phyloP scores from a whole-genome alignment of 2,329 filamentous ascomycete genomes.

The Aschersonia sp. region DNA sequence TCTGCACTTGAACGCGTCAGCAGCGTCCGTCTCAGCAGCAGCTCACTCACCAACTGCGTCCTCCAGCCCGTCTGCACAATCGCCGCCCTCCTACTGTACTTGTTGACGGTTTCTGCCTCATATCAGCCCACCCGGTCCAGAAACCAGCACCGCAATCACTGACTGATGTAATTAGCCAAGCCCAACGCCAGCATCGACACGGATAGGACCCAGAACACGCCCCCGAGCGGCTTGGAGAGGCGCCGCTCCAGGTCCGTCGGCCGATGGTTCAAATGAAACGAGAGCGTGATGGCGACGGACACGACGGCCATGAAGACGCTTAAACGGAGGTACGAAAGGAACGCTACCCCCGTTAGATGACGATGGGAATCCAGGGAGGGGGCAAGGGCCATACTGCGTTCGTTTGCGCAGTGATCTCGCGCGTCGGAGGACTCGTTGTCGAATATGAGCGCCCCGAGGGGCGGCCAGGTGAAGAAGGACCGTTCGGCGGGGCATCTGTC shows the following conservation, averaged over 20 bases:
- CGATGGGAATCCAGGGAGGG: background rate
- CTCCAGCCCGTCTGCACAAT: slow-evolving; percentile 90
- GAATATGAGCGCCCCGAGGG: slow-evolving; percentile 55
- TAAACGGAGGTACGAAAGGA: slow-evolving; percentile 82
- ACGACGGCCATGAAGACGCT: slow-evolving; percentile 86
- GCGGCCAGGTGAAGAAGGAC: slow-evolving; percentile 31
- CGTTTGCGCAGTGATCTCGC: slow-evolving; percentile 66
- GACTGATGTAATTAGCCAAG: slow-evolving; percentile 74
- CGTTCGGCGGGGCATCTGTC: no score
- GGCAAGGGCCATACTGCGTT: slow-evolving; percentile 38
- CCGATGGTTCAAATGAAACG: slow-evolving; percentile 72
- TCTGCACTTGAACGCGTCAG: slow-evolving; percentile 19
- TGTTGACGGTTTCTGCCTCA: slow-evolving; percentile 48
- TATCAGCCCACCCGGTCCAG: no score
- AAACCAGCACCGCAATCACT: slow-evolving; percentile 9
- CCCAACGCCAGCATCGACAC: slow-evolving; percentile 65
- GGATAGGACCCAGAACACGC: slow-evolving; percentile 76
- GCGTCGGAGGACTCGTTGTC: slow-evolving; percentile 63
- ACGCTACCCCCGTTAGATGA: slow-evolving; percentile 28
- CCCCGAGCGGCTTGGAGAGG: slow-evolving; percentile 71
- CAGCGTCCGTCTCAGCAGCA: background rate
- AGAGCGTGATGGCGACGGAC: slow-evolving; percentile 77
- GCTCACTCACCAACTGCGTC: slow-evolving; percentile 56
- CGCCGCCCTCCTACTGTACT: slow-evolving; percentile 65
- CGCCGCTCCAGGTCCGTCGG: slow-evolving; percentile 58